Percentiles rank a stretch among this genome's conserved stretches.
phyloP scores from a whole-genome alignment of 2,329 filamentous ascomycete genomes.

The Phyllosticta citribraziliensis region DNA sequence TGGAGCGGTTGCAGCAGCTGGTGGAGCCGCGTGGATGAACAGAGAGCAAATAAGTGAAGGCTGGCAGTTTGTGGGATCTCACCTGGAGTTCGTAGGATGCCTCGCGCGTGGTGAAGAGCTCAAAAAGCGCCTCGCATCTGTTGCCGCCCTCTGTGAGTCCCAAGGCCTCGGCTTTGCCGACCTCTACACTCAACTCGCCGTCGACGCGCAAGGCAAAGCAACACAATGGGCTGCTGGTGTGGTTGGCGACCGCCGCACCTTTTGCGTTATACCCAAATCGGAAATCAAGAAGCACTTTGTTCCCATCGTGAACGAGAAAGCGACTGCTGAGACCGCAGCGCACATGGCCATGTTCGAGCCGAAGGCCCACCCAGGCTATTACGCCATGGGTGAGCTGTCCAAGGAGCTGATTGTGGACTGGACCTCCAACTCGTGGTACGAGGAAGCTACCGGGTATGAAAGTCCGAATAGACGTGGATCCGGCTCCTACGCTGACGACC shows the following conservation, averaged over 20 bases:
- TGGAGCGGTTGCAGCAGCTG: constrained; percentile 71
- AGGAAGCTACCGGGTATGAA: constrained; percentile 23
- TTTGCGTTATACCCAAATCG: constrained; percentile 56
- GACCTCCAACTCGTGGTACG: constrained; percentile 55
- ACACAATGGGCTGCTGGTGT: constrained; percentile 47
- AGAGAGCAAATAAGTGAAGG: constrained; percentile 69
- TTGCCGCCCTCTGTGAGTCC: constrained; percentile 55
- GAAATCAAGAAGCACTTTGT: constrained; percentile 24
- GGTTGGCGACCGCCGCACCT: constrained; percentile 66
- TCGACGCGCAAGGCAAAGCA: constrained; percentile 32
- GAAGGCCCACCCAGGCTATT: constrained; percentile 62
- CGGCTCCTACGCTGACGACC: constrained; percentile 2
- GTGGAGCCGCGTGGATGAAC: constrained; percentile 77
- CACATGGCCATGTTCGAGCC: constrained; percentile 75
- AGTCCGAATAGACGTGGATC: neutral
- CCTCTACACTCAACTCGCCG: constrained; percentile 72
- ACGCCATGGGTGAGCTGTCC: constrained; percentile 55
- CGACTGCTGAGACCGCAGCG: constrained; percentile 66
- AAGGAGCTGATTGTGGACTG: constrained; percentile 56
- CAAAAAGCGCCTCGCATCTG: constrained; percentile 57
- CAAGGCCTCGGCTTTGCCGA: constrained; percentile 71
- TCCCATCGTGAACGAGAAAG: constrained; percentile 62
- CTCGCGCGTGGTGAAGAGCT: constrained; percentile 77
- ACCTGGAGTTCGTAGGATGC: constrained; percentile 89
- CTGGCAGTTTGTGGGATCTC: constrained; percentile 73